phyloP scores from a whole-genome alignment of 345 rosid species.

The rapeseed (Brassica napus) region Da-Ae NC_063441.1:19941501-19942000 shows the following conservation, averaged over 20 bases:
- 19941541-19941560: constrained; percentile 88
- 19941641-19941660: not conserved
- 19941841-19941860: constrained; percentile 27
- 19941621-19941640: constrained; percentile 52
- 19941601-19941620: constrained; percentile 71
- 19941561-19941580: constrained; percentile 95
- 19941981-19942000: constrained; percentile 41
- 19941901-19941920: not conserved
- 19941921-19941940: constrained; percentile 24
- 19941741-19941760: constrained; percentile 46
- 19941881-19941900: constrained; percentile 13
- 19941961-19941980: constrained; percentile 35
- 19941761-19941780: constrained; percentile 33
- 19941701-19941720: constrained; percentile 72
- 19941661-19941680: not conserved
- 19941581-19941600: constrained; percentile 99
- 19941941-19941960: constrained; percentile 23
- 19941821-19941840: constrained; percentile 51
- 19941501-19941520: constrained; percentile 86
- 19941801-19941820: constrained; percentile 68
- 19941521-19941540: constrained; percentile 98
- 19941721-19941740: constrained; percentile 89
- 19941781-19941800: constrained; percentile 45
- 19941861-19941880: constrained; percentile 18
- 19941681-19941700: not conserved